Evolutionary conservation across 345 rosid species (phyloP).

Genomic region (Toxicodendron radicans): DNA sequence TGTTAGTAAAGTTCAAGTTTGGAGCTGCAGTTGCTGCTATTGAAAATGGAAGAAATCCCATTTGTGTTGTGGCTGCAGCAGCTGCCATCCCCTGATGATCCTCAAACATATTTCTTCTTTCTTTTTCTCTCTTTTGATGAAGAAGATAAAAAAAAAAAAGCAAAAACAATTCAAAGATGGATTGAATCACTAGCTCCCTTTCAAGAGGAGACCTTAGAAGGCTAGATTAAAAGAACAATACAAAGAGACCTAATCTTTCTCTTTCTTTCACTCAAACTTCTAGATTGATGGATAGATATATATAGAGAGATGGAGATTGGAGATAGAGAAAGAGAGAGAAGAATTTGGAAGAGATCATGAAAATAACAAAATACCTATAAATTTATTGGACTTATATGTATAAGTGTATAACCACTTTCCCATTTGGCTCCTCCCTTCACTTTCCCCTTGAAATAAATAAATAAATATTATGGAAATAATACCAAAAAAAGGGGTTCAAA

Average conservation of each 20-base stretch:
- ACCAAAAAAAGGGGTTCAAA: background rate
- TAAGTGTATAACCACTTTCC: conserved; percentile 25
- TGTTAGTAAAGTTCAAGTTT: conserved; percentile 21
- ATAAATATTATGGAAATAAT: too few relatives aligned
- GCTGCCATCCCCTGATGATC: conserved; percentile 33
- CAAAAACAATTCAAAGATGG: background rate
- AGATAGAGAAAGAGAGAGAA: too few relatives aligned
- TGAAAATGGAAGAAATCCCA: conserved; percentile 59
- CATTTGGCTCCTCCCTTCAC: conserved; percentile 13
- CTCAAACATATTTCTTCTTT: conserved; percentile 49
- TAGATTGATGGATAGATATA: conserved; percentile 12
- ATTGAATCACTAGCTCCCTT: background rate
- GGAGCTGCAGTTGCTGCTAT: conserved; percentile 10
- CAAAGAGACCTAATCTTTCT: conserved; percentile 16
- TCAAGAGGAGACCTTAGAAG: conserved; percentile 5
- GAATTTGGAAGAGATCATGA: background rate
- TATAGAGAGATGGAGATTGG: background rate
- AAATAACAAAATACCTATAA: conserved; percentile 23
- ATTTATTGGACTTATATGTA: background rate
- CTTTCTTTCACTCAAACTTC: conserved; percentile 13
- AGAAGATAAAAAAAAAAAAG: conserved; percentile 31
- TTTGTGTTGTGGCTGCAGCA: conserved; percentile 36
- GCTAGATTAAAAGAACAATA: conserved; percentile 8
- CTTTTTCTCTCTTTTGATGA: conserved; percentile 22
- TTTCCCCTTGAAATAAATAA: background rate